These are phyloP conservation scores for Serendipita sp. DNA, from an alignment of 768 basidiomycete species.

Conservation along the genomic window DNA sequence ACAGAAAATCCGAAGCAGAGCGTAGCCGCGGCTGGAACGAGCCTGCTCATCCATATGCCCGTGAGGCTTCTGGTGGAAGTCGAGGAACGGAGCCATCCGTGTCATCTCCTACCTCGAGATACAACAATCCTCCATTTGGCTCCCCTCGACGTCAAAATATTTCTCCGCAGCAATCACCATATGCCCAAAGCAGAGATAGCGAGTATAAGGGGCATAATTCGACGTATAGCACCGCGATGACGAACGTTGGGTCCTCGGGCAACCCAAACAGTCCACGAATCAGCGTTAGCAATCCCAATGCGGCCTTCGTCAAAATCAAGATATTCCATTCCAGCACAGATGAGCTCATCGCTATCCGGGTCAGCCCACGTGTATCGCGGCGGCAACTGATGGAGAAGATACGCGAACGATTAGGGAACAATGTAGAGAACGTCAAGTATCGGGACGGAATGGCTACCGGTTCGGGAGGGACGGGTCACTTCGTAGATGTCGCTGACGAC, in stretches of 20 bases:
- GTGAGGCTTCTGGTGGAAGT: not conserved
- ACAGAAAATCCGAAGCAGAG: not conserved
- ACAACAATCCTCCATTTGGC: not conserved
- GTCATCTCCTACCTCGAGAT: not conserved
- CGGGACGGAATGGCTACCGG: constrained; percentile 37
- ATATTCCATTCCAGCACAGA: constrained; percentile 88
- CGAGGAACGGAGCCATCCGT: not conserved
- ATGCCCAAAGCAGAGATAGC: not conserved
- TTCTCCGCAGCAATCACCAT: not conserved
- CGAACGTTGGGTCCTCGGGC: not conserved
- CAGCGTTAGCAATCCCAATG: constrained; percentile 60
- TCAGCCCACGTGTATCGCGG: constrained; percentile 80
- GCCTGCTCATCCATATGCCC: not conserved
- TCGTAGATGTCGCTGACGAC: constrained; percentile 47
- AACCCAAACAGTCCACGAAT: constrained; percentile 48
- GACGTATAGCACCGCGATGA: not conserved
- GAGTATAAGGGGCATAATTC: not conserved
- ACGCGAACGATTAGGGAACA: constrained; percentile 63
- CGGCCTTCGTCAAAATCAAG: constrained; percentile 95
- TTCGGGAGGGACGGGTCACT: constrained; percentile 28
- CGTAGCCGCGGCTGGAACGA: not conserved
- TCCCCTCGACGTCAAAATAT: not conserved
- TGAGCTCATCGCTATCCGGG: constrained; percentile 91
- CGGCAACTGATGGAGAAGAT: constrained; percentile 84
- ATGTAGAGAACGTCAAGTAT: constrained; percentile 52